Conservation (phyloP, 495 filamentous ascomycete species). For the Penicillium pulvis region DNA sequence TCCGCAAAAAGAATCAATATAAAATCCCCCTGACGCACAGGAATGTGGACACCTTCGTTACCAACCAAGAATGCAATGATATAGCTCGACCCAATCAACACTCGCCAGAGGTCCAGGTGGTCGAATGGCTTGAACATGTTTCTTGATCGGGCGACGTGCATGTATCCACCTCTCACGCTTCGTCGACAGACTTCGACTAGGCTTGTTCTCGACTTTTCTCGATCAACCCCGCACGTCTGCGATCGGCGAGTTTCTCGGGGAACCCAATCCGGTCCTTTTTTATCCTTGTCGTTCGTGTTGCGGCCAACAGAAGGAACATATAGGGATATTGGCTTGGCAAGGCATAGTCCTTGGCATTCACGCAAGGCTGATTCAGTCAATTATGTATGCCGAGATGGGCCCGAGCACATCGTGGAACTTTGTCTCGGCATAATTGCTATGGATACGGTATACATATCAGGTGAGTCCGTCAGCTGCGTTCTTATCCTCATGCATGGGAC, state of each 20-base stretch:
- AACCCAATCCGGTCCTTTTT: constrained; percentile 9
- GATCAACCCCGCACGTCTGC: constrained; percentile 17
- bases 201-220: constrained; percentile 25
- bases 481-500: neutral
- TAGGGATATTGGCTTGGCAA: neutral
- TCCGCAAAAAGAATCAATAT: constrained; percentile 44
- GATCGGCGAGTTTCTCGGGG: neutral
- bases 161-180: constrained; percentile 8
- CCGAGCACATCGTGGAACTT: constrained; percentile 4
- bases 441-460: neutral
- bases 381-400: constrained; percentile 20
- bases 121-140: constrained; percentile 69
- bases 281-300: neutral
- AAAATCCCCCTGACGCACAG: constrained; percentile 46
- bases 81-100: constrained; percentile 59
- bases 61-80: constrained; percentile 48
- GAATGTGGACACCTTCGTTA: constrained; percentile 49
- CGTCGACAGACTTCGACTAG: constrained; percentile 20
- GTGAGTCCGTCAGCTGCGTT: neutral
- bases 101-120: constrained; percentile 63
- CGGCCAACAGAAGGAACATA: neutral
- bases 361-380: constrained; percentile 7
- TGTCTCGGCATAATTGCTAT: constrained; percentile 2
- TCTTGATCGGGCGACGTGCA: constrained; percentile 30
- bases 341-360: constrained; percentile 22